phyloP scores from a whole-genome alignment of 2,329 filamentous ascomycete genomes.

The Leptodontidium sp. region DNA sequence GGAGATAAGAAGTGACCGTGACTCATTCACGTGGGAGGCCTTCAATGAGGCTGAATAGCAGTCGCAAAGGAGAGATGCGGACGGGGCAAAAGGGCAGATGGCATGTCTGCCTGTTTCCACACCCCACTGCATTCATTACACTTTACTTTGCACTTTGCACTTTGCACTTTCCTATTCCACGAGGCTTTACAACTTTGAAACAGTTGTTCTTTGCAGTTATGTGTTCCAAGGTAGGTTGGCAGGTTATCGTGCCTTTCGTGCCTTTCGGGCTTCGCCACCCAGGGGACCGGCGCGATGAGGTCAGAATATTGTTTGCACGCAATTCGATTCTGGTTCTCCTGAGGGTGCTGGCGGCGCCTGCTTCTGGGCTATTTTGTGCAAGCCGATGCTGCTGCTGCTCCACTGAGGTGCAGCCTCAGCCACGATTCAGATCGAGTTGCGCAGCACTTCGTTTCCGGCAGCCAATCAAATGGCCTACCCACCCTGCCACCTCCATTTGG shows the following conservation, averaged over 20 bases:
- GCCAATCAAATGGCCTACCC: too few species aligned
- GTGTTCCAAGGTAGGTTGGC: background rate
- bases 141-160: slow-evolving; percentile 16
- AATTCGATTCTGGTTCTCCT: slow-evolving; percentile 1
- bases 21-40: slow-evolving; percentile 8
- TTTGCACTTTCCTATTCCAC: slow-evolving; percentile 8
- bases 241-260: background rate
- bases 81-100: slow-evolving; percentile 9
- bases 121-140: background rate
- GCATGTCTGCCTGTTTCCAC: background rate
- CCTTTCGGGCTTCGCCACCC: background rate
- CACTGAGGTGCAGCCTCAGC: background rate
- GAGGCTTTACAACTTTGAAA: background rate
- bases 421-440: slow-evolving; percentile 2
- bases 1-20: background rate
- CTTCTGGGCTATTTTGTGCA: too few species aligned
- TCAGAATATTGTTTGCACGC: slow-evolving; percentile 6
- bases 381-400: too few species aligned
- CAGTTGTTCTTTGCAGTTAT: background rate
- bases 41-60: slow-evolving; percentile 9
- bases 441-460: background rate
- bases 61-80: too few species aligned
- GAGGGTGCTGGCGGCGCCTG: too few species aligned
- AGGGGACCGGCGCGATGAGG: slow-evolving; percentile 4
- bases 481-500: too few species aligned